Evolutionary conservation across 495 filamentous ascomycete species (phyloP).

Genomic region (Aspergillus egyptiacus): DNA sequence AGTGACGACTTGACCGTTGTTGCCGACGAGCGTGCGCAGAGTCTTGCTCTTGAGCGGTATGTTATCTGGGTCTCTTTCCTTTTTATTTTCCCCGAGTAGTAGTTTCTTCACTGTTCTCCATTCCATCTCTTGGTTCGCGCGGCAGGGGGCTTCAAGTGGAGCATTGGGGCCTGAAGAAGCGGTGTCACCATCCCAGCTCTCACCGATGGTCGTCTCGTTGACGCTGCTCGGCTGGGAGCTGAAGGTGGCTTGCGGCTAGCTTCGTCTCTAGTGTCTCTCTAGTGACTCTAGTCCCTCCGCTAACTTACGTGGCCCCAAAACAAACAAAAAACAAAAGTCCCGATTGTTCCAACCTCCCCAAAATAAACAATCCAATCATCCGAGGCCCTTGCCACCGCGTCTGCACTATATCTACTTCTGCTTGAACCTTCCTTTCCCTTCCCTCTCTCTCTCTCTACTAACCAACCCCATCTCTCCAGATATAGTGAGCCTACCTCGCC

Average conservation of each 20-base stretch:
- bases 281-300: conserved; percentile 31
- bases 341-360: conserved; percentile 13
- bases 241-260: conserved; percentile 26
- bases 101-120: no score
- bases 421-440: conserved; percentile 17
- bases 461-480: conserved; percentile 40
- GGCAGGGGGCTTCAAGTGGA: no score
- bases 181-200: no score
- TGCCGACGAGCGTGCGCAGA: conserved; percentile 19
- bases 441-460: conserved; percentile 10
- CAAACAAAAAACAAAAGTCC: conserved; percentile 25
- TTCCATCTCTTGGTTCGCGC: no score
- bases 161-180: no score
- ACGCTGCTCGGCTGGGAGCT: no score
- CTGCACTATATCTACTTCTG: conserved; percentile 16
- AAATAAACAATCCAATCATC: conserved; percentile 21
- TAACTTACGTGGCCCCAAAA: conserved; percentile 39
- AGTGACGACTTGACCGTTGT: conserved; percentile 39
- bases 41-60: conserved; percentile 52
- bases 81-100: conserved; percentile 19
- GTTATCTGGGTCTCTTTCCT: conserved; percentile 12
- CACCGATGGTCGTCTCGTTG: no score
- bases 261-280: no score
- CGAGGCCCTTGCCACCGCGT: conserved; percentile 5
- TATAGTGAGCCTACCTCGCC: conserved; percentile 36